These are phyloP conservation scores for Ilyonectria mors-panacis DNA, from an alignment of 2,329 filamentous ascomycete species.

Conservation along the genomic window DNA sequence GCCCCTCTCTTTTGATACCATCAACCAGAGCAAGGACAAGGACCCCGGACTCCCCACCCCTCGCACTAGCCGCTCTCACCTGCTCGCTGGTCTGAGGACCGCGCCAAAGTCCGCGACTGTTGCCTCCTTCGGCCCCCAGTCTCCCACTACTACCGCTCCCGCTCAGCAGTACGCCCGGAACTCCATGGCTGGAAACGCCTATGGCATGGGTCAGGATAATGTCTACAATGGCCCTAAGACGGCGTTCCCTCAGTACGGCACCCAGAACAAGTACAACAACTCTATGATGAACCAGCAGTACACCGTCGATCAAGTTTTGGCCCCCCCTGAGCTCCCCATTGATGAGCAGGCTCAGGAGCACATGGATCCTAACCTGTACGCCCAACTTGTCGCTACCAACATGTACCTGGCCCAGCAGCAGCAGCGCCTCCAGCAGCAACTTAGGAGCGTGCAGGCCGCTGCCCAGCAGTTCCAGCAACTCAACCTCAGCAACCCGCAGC, in stretches of 20 bases:
- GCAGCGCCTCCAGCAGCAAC: conserved; percentile 93
- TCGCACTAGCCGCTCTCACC: conserved; percentile 93
- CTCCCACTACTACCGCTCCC: conserved; percentile 62
- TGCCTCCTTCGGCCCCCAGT: conserved; percentile 79
- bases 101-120: conserved; percentile 89
- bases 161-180: conserved; percentile 61
- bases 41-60: conserved; percentile 81
- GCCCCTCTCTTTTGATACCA: conserved; percentile 83
- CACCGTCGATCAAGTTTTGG: conserved; percentile 91
- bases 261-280: conserved; percentile 53
- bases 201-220: conserved; percentile 60
- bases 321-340: conserved; percentile 85
- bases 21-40: conserved; percentile 78
- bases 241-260: conserved; percentile 65
- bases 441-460: conserved; percentile 85
- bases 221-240: conserved; percentile 70
- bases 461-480: conserved; percentile 87
- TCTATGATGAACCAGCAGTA: conserved; percentile 63
- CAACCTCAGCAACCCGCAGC: conserved; percentile 71
- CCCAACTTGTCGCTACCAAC: conserved; percentile 92
- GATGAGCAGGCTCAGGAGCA: conserved; percentile 78
- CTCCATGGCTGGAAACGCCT: conserved; percentile 61
- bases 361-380: conserved; percentile 89
- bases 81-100: conserved; percentile 93
- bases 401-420: conserved; percentile 94